Base-by-base conservation (phyloP, 1,284 basidiomycete genomes). In the Microbotryum violaceum region DNA sequence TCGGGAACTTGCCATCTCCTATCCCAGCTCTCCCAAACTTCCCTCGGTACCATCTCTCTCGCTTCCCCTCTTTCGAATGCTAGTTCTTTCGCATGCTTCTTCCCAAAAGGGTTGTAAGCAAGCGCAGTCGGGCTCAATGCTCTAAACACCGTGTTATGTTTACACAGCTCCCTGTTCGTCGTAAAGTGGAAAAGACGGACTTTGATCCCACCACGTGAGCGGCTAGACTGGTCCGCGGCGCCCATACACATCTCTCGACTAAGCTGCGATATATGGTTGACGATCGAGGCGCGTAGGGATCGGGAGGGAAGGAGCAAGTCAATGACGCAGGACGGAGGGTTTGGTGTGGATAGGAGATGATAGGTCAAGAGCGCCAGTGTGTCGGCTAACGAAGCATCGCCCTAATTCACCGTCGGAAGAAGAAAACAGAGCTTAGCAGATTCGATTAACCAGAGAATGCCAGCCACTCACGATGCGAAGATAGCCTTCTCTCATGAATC, bases 281-380 rank as follows among this genome's bases (percentile, higher is more conserved):
- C 68, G 72, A 90, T 94, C 51, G 79, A 73, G 64, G 82, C 82
- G 56, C 91, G 81, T 8, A 88, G 91, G 25, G 76, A 74, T 9
- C 70, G 73, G 71, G 91, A 82, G 4, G 89, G 82, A 73, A 92
- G 92, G 16, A 90, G 92, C 72, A 92, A 93, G 74, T 94, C 91
- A 49, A 96, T 79, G 9, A 92, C 87, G 67, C 87, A 87, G 58
- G 84, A 84, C 70, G 81, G 78, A 6, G 82, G 83, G 37, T 16
- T 18, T 18, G 12, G 37, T n/a, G n/a, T 53, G 0, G 77, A 77
- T 25, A 74, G 69, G 25, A 94, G 70, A 0, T 80, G 79, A 49
- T 82, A 80, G 54, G 83, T 42, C 12, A 42, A 42, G 14, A 42
- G 37, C 37, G 37, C 37, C 37, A 42, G 16, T 16, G 14, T 4